phyloP scores from a whole-genome alignment of 192 early-diverging fungal genomes.

The Entomortierella beljakovae region DNA sequence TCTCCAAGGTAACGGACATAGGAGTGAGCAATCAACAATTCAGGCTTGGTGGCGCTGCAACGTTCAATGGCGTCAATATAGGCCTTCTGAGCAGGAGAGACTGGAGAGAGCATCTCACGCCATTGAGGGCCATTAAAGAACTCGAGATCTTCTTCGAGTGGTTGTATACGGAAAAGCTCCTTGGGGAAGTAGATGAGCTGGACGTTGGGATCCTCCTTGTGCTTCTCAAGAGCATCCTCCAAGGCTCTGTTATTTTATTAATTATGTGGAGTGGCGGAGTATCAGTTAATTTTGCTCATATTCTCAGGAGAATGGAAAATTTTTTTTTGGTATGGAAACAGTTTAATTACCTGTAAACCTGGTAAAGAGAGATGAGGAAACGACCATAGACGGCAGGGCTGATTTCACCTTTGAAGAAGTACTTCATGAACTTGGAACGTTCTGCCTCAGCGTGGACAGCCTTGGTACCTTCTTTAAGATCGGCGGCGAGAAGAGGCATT shows the following conservation, averaged over 20 bases:
- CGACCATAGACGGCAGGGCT: slow-evolving; percentile 58
- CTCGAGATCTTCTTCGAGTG: slow-evolving; percentile 60
- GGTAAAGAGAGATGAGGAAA: slow-evolving; percentile 64
- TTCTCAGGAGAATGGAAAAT: not conserved
- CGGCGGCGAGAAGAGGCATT: slow-evolving; percentile 59
- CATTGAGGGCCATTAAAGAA: slow-evolving; percentile 58
- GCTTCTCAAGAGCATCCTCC: slow-evolving; percentile 58
- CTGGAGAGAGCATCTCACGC: slow-evolving; percentile 37
- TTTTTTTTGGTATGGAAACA: not conserved
- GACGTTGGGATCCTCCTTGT: slow-evolving; percentile 62
- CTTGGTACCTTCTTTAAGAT: slow-evolving; percentile 67
- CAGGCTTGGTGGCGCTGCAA: slow-evolving; percentile 52
- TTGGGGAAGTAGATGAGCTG: slow-evolving; percentile 63
- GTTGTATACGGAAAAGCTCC: slow-evolving; percentile 57
- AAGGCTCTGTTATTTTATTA: slow-evolving; percentile 32
- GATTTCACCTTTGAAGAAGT: slow-evolving; percentile 66
- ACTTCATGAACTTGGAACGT: slow-evolving; percentile 63
- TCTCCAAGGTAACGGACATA: slow-evolving; percentile 70
- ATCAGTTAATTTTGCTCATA: not conserved
- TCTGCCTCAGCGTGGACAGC: slow-evolving; percentile 63
- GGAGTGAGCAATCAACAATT: slow-evolving; percentile 64
- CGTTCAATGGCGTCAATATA: slow-evolving; percentile 61
- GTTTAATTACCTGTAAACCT: slow-evolving; percentile 57
- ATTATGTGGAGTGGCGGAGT: not conserved
- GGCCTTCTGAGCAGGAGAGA: slow-evolving; percentile 63